A percentile compares a stretch with the other conserved stretches of the same genome.
These are phyloP conservation scores for Tritrichomonas musculus DNA, from an alignment of 208 protist species.

Conservation along the genomic window DNA sequence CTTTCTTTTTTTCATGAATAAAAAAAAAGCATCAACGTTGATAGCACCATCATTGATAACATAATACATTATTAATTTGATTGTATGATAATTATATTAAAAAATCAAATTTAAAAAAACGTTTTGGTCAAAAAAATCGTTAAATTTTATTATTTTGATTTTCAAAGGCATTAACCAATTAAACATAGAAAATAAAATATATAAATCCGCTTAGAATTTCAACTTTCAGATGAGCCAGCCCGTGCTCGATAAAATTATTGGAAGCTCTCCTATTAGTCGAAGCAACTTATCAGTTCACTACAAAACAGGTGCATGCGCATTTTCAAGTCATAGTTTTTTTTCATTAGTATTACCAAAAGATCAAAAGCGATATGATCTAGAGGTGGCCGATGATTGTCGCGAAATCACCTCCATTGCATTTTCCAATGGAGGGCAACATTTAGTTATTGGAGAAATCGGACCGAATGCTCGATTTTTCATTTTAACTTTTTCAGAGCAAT, in stretches of 20 bases:
- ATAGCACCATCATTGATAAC: not conserved
- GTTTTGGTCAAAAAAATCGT: no score
- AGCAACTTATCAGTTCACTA: slow-evolving; percentile 10
- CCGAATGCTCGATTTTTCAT: not conserved
- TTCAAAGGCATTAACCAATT: no score
- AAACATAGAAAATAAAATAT: no score
- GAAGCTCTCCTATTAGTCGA: not conserved
- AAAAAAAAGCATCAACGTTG: not conserved
- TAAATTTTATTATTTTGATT: no score
- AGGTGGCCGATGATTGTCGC: not conserved
- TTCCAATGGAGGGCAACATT: not conserved
- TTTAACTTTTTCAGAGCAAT: not conserved
- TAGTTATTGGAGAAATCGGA: not conserved
- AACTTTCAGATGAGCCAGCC: not conserved
- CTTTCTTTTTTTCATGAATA: not conserved
- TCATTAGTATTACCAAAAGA: slow-evolving; percentile 2
- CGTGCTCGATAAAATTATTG: slow-evolving; percentile 22
- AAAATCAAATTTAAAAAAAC: not conserved
- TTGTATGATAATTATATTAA: not conserved
- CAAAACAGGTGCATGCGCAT: not conserved
- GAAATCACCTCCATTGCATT: not conserved
- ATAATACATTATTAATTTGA: not conserved
- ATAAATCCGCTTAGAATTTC: no score
- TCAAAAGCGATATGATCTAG: slow-evolving; percentile 7
- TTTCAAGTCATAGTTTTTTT: slow-evolving; percentile 20